These are phyloP conservation scores for Aspergillus sp. DNA, from an alignment of 2,329 filamentous ascomycete species.

Conservation along the genomic window DNA sequence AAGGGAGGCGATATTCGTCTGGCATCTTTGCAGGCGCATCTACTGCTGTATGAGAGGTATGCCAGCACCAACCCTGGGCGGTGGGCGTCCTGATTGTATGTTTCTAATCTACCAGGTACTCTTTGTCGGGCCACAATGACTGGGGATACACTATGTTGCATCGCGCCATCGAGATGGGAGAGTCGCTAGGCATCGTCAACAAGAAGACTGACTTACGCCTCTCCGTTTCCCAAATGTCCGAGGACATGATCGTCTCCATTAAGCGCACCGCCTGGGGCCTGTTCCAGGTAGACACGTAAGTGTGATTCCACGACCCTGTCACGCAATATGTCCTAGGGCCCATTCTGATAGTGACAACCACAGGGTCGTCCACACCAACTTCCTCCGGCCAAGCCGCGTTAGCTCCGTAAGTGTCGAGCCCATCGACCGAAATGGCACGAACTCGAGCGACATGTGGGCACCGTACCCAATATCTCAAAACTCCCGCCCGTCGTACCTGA, in stretches of 20 bases:
- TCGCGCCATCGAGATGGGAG: slow-evolving; percentile 28
- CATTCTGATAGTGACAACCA: neutral
- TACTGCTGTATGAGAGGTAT: slow-evolving; percentile 32
- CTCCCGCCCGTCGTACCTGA: slow-evolving; percentile 15
- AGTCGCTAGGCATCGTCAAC: slow-evolving; percentile 27
- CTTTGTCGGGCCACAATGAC: slow-evolving; percentile 29
- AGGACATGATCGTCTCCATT: slow-evolving; percentile 26
- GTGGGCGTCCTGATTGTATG: neutral
- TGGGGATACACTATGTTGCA: slow-evolving; percentile 33
- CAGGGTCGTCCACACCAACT: slow-evolving; percentile 26
- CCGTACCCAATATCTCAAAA: slow-evolving; percentile 18
- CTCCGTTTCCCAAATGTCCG: slow-evolving; percentile 18
- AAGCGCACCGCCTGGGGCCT: slow-evolving; percentile 28
- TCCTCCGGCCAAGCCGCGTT: slow-evolving; percentile 21
- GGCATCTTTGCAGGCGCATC: slow-evolving; percentile 26
- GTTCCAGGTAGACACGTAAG: slow-evolving; percentile 33
- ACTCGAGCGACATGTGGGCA: slow-evolving; percentile 13
- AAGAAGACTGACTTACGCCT: slow-evolving; percentile 13
- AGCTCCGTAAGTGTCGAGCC: slow-evolving; percentile 17
- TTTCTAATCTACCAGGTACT: slow-evolving; percentile 23
- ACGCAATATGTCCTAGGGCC: too few relatives aligned
- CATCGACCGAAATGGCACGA: slow-evolving; percentile 9
- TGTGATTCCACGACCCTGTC: too few relatives aligned
- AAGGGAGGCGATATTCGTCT: slow-evolving; percentile 18
- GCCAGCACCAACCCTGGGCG: neutral